Evolutionary conservation across 768 basidiomycete species (phyloP).

Genomic region (Collybia sordida): DNA sequence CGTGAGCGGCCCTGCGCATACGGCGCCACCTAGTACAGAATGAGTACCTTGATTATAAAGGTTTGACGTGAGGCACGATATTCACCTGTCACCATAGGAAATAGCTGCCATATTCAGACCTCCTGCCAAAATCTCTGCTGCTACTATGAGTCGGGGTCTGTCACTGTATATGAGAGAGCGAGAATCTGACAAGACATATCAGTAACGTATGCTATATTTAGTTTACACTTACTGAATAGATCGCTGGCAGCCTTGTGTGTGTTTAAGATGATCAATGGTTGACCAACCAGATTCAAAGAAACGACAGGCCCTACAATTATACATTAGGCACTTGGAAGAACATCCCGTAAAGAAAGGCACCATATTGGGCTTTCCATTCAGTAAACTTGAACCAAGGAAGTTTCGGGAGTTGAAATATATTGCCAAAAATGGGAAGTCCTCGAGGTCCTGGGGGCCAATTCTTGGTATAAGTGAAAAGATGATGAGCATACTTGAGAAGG

Average conservation of each 20-base stretch:
- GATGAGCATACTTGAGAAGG: no score
- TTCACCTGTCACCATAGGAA: conserved; percentile 1
- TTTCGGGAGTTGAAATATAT: conserved; percentile 4
- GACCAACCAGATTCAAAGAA: conserved; percentile 5
- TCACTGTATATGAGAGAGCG: conserved; percentile 2
- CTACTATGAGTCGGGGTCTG: conserved; percentile 3
- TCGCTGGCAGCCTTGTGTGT: not conserved
- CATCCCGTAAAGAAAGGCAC: not conserved
- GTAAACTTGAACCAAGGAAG: conserved; percentile 2
- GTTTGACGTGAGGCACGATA: not conserved
- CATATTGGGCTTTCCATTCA: conserved; percentile 2
- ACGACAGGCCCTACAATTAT: conserved; percentile 1
- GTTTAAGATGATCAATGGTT: conserved; percentile 2
- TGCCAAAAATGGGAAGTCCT: conserved; percentile 3
- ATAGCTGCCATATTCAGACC: conserved; percentile 1
- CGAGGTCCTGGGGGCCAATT: not conserved
- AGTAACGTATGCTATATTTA: not conserved
- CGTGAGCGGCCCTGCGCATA: conserved; percentile 3
- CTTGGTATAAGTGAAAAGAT: no score
- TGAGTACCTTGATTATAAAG: not conserved
- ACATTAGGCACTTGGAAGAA: not conserved
- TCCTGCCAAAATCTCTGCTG: not conserved
- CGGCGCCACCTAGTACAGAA: not conserved
- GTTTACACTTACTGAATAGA: not conserved
- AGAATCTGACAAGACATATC: not conserved